These are phyloP conservation scores for Entomortierella chlamydospora DNA, from an alignment of 192 early-diverging fungal genomes.

Conservation along the genomic window DNA sequence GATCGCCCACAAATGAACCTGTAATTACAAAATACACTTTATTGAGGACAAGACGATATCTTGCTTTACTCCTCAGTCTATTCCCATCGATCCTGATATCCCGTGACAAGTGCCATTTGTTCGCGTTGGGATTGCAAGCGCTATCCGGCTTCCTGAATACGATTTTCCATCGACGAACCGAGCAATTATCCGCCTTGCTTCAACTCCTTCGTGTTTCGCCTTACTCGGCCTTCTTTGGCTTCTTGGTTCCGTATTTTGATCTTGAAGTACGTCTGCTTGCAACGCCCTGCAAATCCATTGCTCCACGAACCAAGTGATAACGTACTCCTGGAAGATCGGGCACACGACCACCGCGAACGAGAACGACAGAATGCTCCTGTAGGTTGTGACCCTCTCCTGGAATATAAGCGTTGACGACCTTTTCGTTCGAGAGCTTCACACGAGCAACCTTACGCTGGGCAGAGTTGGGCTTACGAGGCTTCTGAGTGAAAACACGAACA, in stretches of 20 bases:
- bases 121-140: neutral
- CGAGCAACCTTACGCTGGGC: slow-evolving; percentile 93
- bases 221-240: slow-evolving; percentile 62
- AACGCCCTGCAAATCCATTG: slow-evolving; percentile 95
- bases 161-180: neutral
- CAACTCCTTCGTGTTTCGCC: neutral
- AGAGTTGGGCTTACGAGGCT: slow-evolving; percentile 99
- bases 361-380: slow-evolving; percentile 96
- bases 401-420: slow-evolving; percentile 95
- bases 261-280: slow-evolving; percentile 81
- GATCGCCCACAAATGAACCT: too few relatives aligned
- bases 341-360: slow-evolving; percentile 95
- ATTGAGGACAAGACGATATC: neutral
- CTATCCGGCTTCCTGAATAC: neutral
- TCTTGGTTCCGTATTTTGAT: slow-evolving; percentile 96
- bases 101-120: neutral
- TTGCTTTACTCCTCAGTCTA: neutral
- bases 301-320: slow-evolving; percentile 94
- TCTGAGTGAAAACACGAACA: slow-evolving; percentile 93
- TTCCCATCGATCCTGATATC: neutral
- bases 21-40: neutral
- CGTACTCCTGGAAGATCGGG: slow-evolving; percentile 97
- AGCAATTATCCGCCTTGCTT: neutral
- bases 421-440: slow-evolving; percentile 93
- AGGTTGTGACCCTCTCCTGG: slow-evolving; percentile 98